Percentiles rank a stretch among this genome's conserved stretches.
Conservation (phyloP, 2,329 filamentous ascomycete species). For the Thyridium curvatum region DNA sequence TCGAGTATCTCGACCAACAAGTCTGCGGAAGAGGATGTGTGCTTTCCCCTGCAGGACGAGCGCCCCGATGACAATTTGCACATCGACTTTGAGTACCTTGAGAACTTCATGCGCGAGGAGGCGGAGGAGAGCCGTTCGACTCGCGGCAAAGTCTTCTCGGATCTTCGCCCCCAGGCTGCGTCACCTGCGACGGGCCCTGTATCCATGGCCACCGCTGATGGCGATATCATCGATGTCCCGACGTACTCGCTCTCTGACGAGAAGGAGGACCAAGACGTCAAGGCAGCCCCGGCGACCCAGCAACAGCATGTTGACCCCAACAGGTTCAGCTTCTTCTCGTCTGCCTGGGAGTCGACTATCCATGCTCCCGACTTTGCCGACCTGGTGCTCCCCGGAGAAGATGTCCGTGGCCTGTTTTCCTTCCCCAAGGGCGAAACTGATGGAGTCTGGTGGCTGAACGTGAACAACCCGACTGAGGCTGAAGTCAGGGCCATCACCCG, state of each 20-base stretch:
- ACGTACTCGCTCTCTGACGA: slow-evolving; percentile 38
- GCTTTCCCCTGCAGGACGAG: slow-evolving; percentile 74
- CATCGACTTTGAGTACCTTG: slow-evolving; percentile 88
- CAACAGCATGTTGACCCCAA: slow-evolving; percentile 55
- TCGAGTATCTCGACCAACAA: slow-evolving; percentile 59
- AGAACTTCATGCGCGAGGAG: slow-evolving; percentile 74
- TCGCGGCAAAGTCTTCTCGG: slow-evolving; percentile 50
- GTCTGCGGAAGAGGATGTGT: slow-evolving; percentile 80
- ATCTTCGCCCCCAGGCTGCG: slow-evolving; percentile 42
- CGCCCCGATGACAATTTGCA: slow-evolving; percentile 64
- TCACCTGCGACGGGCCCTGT: slow-evolving; percentile 16
- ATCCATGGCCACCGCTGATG: slow-evolving; percentile 44
- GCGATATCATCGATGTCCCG: slow-evolving; percentile 50
- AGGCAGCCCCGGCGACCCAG: slow-evolving; percentile 24
- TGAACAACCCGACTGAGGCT: slow-evolving; percentile 82
- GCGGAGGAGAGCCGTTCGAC: slow-evolving; percentile 43
- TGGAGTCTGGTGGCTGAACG: slow-evolving; percentile 98
- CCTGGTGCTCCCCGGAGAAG: slow-evolving; percentile 82
- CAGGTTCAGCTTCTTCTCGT: slow-evolving; percentile 95
- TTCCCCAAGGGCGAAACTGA: slow-evolving; percentile 56
- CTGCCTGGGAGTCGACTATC: slow-evolving; percentile 87
- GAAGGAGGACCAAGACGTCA: slow-evolving; percentile 30
- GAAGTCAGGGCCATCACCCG: slow-evolving; percentile 85
- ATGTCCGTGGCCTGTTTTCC: slow-evolving; percentile 78
- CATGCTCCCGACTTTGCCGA: slow-evolving; percentile 86